Conservation (phyloP, 495 filamentous ascomycete genomes). For the Penicillium egyptiacum region DNA sequence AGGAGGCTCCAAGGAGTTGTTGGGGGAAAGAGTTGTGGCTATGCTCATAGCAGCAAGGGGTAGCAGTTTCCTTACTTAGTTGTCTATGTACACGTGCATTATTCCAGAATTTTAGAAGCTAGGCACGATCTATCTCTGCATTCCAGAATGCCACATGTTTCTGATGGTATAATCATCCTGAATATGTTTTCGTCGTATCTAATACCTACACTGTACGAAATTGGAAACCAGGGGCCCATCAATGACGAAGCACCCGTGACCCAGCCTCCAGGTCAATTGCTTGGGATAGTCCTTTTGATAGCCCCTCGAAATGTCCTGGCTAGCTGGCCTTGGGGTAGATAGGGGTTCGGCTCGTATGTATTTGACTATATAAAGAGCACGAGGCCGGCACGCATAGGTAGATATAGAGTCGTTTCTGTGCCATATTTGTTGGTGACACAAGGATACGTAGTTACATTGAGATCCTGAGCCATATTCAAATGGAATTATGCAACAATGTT, state of each 20-base stretch:
- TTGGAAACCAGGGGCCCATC: not conserved
- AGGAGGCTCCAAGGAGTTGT: not conserved
- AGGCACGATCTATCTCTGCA: not conserved
- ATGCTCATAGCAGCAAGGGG: slow-evolving; percentile 1
- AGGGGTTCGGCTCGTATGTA: not conserved
- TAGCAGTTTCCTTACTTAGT: not conserved
- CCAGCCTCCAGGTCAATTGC: not conserved
- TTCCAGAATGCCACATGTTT: not conserved
- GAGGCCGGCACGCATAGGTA: not conserved
- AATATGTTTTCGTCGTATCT: not conserved
- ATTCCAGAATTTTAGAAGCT: not conserved
- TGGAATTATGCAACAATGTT: no score
- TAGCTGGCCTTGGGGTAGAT: not conserved
- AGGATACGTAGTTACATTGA: not conserved
- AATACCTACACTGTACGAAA: not conserved
- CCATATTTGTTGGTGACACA: not conserved
- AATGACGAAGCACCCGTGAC: not conserved
- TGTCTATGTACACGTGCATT: not conserved
- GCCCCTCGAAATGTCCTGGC: not conserved
- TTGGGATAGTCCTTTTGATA: not conserved
- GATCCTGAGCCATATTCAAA: not conserved
- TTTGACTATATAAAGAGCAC: not conserved
- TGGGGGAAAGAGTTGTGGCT: slow-evolving; percentile 1
- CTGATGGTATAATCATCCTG: not conserved
- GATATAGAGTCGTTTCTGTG: not conserved